phyloP scores from a whole-genome alignment of 352 stramenopile species.

The Aphanomyces cochlioides region DNA sequence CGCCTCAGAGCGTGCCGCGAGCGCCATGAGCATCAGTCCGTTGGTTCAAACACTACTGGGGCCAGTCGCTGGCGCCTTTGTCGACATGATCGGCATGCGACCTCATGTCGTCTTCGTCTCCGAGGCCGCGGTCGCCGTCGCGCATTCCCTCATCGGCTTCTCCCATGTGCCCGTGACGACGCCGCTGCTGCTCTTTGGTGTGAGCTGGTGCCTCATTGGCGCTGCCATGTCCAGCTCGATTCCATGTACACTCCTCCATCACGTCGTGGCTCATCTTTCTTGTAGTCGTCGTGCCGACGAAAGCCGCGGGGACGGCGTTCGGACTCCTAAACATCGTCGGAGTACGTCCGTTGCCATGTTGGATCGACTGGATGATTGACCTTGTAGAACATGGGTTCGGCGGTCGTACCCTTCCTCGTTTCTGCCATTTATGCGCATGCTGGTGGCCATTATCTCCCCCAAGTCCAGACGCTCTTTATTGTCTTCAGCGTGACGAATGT shows the following conservation, averaged over 20 bases:
- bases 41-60: not conserved
- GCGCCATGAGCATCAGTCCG: not conserved
- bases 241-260: not conserved
- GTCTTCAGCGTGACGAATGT: not conserved
- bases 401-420: conserved; percentile 4
- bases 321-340: conserved; percentile 9
- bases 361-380: no score
- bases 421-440: not conserved
- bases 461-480: conserved; percentile 8
- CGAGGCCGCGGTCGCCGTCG: not conserved
- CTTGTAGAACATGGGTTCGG: conserved; percentile 16
- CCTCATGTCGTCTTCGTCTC: not conserved
- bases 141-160: conserved; percentile 2
- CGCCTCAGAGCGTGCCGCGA: conserved; percentile 5
- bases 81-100: conserved; percentile 10
- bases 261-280: not conserved
- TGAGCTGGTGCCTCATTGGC: not conserved
- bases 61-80: conserved; percentile 7
- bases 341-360: not conserved
- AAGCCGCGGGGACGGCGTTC: not conserved
- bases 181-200: not conserved
- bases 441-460: conserved; percentile 4
- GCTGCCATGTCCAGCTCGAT: not conserved
- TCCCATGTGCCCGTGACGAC: not conserved
- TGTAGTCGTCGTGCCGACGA: conserved; percentile 13